These are phyloP conservation scores for Quercus berberidifolia DNA, from an alignment of 306 rosid genomes.

Conservation along the genomic window DNA sequence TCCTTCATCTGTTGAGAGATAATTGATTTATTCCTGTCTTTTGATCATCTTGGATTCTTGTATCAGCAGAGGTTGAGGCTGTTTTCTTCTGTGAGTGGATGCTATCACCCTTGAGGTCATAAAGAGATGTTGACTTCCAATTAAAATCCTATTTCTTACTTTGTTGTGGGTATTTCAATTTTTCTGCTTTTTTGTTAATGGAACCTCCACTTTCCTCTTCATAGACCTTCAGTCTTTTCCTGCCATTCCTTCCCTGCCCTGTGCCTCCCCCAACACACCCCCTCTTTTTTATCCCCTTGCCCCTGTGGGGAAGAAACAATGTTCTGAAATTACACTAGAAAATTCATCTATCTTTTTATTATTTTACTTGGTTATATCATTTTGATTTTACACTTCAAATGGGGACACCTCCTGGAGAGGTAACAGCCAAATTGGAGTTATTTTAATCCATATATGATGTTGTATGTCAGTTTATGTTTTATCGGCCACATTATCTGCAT, in stretches of 20 bases:
- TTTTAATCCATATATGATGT: not conserved
- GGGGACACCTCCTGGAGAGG: too few relatives aligned
- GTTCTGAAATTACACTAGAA: not conserved
- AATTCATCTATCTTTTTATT: not conserved
- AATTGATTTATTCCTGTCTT: not conserved
- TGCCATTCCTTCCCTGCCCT: not conserved
- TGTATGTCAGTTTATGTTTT: not conserved
- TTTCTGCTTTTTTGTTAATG: not conserved
- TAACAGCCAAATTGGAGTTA: not conserved
- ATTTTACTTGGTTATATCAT: not conserved
- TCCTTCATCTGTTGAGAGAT: not conserved
- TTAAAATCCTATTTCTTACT: not conserved
- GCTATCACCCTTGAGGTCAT: not conserved
- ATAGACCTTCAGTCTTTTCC: not conserved
- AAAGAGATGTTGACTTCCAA: not conserved
- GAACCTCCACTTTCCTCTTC: not conserved
- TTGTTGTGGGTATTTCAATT: not conserved
- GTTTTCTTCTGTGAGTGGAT: not conserved
- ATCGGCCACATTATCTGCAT: not conserved
- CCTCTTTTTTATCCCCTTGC: not conserved
- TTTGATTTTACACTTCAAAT: too few relatives aligned
- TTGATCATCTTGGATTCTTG: not conserved
- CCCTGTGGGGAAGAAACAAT: not conserved
- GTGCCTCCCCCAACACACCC: too few relatives aligned
- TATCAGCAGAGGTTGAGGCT: not conserved